Evolutionary conservation across 2,329 filamentous ascomycete species (phyloP), one percentile per base, ranked within the genome.

Genomic region (Calonectria fujianensis): DNA sequence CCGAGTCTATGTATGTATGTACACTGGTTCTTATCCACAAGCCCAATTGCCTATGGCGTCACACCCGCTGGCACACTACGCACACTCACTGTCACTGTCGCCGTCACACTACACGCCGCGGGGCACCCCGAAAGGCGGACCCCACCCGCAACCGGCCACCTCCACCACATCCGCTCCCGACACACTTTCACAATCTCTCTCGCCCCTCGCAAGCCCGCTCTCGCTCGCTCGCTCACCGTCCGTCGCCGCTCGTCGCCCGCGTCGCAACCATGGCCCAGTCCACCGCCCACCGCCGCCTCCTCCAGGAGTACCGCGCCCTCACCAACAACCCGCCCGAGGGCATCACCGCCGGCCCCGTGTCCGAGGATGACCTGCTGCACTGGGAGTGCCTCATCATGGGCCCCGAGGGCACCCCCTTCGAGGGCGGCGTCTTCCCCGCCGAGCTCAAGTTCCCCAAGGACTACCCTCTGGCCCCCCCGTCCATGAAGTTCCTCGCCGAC

Each of bases 341-440:
- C 85, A 98, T 99, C 87, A 98, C 95, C 74, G 97, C 97, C 20
- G 97, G 97, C 27, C 97, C 97, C 41, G 89, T 98, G 75, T 94
- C 91, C 78, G 97, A 99, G 88, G 97, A 98, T 85, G 96, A 99
- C 87, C 93, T 98, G 83, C 94, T 98, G 81, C 89, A 95, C 82
- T 99, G 97, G 97, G 97, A 99, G 87, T 97, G 96, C 11, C 88
- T 98, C 76, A 98, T 99, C 82, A 94, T 98, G 85, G 97, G 97
- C 0, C 97, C 97, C 16, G 96, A 98, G 83, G 97, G 94, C 76
- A 99, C 97, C 1, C 97, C 97, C 0, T 99, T 98, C 81, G 96
- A 98, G 88, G 96, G 96, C 74, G 97, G 97, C 69, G 92, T 99
- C 74, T 99, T 98, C 85, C 95, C 96, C 52, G 97, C 97, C 32